Conservation (phyloP, 306 rosid genomes). For the Quercus berberidifolia region DNA sequence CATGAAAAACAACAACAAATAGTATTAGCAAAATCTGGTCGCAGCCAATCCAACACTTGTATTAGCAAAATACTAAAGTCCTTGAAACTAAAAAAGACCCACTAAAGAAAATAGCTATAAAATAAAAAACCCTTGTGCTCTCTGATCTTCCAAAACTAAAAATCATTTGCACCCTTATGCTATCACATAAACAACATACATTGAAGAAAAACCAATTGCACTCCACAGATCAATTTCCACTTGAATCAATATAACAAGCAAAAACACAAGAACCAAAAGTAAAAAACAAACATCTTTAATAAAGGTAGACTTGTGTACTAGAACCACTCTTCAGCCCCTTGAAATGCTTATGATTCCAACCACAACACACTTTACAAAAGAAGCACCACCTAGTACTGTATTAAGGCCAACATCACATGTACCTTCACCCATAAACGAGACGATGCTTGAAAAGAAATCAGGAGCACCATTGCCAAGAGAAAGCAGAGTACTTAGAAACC, state of each 20-base stretch:
- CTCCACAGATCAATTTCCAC: constrained; percentile 38
- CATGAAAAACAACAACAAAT: too few relatives aligned
- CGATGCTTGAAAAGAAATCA: constrained; percentile 45
- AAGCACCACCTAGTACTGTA: constrained; percentile 46
- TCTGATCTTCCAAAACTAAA: too few relatives aligned
- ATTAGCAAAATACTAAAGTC: too few relatives aligned
- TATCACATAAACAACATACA: constrained; percentile 41
- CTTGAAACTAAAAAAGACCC: too few relatives aligned
- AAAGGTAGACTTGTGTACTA: constrained; percentile 17
- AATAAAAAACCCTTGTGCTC: too few relatives aligned
- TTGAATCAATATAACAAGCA: constrained; percentile 23
- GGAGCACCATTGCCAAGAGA: constrained; percentile 53
- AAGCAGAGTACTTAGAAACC: constrained; percentile 28
- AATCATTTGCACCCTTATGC: too few relatives aligned
- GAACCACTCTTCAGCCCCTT: too few relatives aligned
- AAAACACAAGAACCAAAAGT: constrained; percentile 36
- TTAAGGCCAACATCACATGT: constrained; percentile 40
- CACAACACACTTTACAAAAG: constrained; percentile 51
- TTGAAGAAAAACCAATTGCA: constrained; percentile 35
- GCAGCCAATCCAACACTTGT: too few relatives aligned
- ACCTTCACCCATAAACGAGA: constrained; percentile 39
- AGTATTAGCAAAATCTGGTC: too few relatives aligned
- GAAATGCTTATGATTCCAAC: constrained; percentile 45
- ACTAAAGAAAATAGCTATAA: too few relatives aligned
- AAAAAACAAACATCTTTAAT: constrained; percentile 46